phyloP scores from a whole-genome alignment of 371 early-diverging fungal species.

The Lichtheimia ramosa region DNA sequence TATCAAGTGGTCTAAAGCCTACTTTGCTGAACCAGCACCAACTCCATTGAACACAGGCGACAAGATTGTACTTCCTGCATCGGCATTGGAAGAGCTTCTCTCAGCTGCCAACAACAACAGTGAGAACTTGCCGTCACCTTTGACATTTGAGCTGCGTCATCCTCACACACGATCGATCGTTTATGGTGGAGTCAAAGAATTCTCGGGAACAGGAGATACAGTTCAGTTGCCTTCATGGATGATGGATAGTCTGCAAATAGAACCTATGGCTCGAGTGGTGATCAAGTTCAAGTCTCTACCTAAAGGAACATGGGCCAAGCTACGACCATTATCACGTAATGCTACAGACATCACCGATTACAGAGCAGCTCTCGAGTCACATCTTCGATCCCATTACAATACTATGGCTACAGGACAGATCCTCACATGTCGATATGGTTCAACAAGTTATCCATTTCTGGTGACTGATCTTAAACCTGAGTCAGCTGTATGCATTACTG shows the following conservation, averaged over 20 bases:
- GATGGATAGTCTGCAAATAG: conserved; percentile 38
- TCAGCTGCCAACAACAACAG: conserved; percentile 10
- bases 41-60: conserved; percentile 54
- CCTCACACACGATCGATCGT: conserved; percentile 41
- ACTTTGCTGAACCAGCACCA: conserved; percentile 20
- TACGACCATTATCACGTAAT: conserved; percentile 58
- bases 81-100: conserved; percentile 60
- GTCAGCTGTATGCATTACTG: conserved; percentile 67
- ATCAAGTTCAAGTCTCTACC: conserved; percentile 55
- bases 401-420: conserved; percentile 72
- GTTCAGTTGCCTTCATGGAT: conserved; percentile 67
- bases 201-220: conserved; percentile 52
- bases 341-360: conserved; percentile 70
- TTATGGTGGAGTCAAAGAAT: conserved; percentile 81
- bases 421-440: conserved; percentile 61
- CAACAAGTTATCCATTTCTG: conserved; percentile 54
- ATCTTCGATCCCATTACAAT: conserved; percentile 71
- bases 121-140: conserved; percentile 57
- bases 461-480: conserved; percentile 71
- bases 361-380: conserved; percentile 72
- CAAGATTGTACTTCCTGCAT: conserved; percentile 60
- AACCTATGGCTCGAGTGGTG: conserved; percentile 43
- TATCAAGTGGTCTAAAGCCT: conserved; percentile 24
- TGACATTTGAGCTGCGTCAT: conserved; percentile 67
- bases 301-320: conserved; percentile 70